Base-by-base conservation (phyloP, 768 basidiomycete species). In the Boletus sensibilis region DNA sequence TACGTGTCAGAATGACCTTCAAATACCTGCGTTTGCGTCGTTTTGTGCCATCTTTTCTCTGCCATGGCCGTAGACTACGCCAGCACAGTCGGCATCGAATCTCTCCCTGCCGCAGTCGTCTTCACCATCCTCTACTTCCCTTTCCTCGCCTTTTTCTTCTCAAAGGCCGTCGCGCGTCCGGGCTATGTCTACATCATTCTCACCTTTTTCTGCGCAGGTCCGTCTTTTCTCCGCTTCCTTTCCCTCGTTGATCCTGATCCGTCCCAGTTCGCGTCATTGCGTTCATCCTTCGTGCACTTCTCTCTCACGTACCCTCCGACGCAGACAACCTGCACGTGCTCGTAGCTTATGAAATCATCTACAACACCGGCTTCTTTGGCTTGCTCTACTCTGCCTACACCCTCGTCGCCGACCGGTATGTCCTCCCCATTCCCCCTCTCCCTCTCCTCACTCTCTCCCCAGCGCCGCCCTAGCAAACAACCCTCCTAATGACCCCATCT, bases 321-420 rank as follows among this genome's bases (percentile, higher is more conserved):
- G 67, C 59, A 1, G 13, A 70, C 23, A 64, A 68, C 21, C 0
- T 64, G 33, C 31, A 64, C 45, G 11, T 69, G 11, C 27, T 72
- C 23, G 50, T 74, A 29, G 67, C 74, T 16, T 67, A 69, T 20
- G 54, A 64, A 52, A 64, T 74, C 53, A 39, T 75, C 18, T 74
- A 74, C 62, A 72, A 68, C 58, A 63, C 61, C 1, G 72, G 72
- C 29, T 73, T 75, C 68, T 75, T 72, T 33, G 60, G 67, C 45
- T 12, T 68, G 1, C 51, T 68, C 43, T 68, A 66, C 59, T 74
- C 70, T 0, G 64, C 67, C 3, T 72, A 71, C 25, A 62, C 57
- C 43, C 68, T 75, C 35, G 61, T 68, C 52, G 48, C 61, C 2
- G 66, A 66, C 20, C 65, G 70, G 73, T 75, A 43, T n/a, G 72